Base-by-base conservation (phyloP, 352 stramenopile genomes). In the Pythium biforme region DNA sequence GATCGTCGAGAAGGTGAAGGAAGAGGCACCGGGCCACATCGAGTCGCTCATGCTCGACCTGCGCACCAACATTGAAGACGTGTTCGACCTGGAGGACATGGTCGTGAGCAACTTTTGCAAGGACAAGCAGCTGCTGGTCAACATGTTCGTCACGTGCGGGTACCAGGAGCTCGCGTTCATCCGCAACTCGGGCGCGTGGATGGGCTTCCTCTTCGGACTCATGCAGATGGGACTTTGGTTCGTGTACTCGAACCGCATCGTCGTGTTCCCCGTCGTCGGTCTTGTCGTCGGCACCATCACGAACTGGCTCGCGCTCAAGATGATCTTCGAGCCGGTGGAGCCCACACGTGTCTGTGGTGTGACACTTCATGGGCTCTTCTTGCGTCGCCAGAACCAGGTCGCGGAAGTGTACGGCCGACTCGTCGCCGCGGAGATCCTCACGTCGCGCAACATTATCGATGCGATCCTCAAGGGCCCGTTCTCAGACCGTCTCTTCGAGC, bases 51-150 rank as follows among this genome's bases (percentile, higher is more conserved):
- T 98, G 92, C 83, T 95, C 53, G 92, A 98, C 58, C 88, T 98
- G 52, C 88, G 95, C 43, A 83, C 86, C 57, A 95, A 98, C 69
- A 96, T 98, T 55, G 88, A 98, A 43, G 92, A 98, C 69, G 85
- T 98, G 20, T 94, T 98, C 27, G 92, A 98, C 67, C 79, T 98
- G 26, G 96, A 98, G 68, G 76, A 97, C 64, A 98, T 98, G 92
- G 94, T 96, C 39, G 93, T 98, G 29, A 82, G 75, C 41, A 93
- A 95, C 54, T 98, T 97, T 82, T 94, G 95, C 64, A 89, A 86
- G 55, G 92, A 98, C 76, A 97, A 97, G 70, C 88, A 96, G 70
- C 76, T 98, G 53, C 75, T 98, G 19, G 92, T 98, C 55, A 97
- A 98, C 59, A 97, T 98, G 75, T 97, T 97, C 70, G 70, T 96